Evolutionary conservation across 169 alveolate genomes (phyloP).

Genomic region (Babesia bigemina): DNA sequence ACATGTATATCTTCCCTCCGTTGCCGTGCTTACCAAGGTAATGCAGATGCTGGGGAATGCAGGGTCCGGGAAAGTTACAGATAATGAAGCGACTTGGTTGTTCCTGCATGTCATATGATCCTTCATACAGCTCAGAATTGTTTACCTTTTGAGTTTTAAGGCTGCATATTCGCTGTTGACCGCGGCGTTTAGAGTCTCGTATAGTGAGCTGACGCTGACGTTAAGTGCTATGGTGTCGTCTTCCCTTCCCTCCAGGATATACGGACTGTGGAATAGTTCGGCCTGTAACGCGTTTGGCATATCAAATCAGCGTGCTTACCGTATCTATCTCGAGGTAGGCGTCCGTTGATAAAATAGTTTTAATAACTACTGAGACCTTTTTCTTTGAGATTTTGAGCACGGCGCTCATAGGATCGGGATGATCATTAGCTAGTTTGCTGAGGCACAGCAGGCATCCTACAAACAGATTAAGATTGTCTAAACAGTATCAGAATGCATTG

Average conservation of each 20-base stretch:
- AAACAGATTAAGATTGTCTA: background rate
- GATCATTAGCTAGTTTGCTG: conserved; percentile 13
- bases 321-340: conserved; percentile 15
- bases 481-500: background rate
- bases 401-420: conserved; percentile 8
- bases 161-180: conserved; percentile 47
- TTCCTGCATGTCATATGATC: background rate
- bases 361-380: conserved; percentile 5
- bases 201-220: conserved; percentile 49
- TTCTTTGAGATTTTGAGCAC: conserved; percentile 7
- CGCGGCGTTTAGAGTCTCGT: conserved; percentile 61
- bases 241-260: conserved; percentile 18
- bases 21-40: conserved; percentile 36
- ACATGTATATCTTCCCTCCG: background rate
- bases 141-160: conserved; percentile 51
- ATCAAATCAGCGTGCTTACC: background rate
- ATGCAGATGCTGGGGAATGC: conserved; percentile 46
- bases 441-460: conserved; percentile 32
- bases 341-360: conserved; percentile 14
- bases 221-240: conserved; percentile 38
- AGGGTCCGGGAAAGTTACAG: conserved; percentile 58
- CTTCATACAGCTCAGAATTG: no score
- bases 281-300: conserved; percentile 3
- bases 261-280: conserved; percentile 53
- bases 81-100: conserved; percentile 27